Base-by-base conservation (phyloP, 83 land plant genomes). In the Picea engelmannii region DNA sequence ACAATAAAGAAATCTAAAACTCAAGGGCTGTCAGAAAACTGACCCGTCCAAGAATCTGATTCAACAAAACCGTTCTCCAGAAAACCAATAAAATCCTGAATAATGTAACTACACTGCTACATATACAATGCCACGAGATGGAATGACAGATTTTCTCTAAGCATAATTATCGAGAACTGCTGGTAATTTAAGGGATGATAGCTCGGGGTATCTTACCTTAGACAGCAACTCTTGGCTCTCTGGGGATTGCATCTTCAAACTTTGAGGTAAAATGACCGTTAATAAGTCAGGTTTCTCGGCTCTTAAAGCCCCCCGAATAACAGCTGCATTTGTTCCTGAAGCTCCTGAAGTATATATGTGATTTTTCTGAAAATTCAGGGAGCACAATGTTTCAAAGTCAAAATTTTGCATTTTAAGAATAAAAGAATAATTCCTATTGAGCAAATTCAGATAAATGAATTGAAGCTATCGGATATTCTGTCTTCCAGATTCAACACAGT, bases 321-420 rank as follows among this genome's bases (percentile, higher is more conserved):
- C 99, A 80, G 99, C 99, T 66, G 99, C 99, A 91, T 96, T 96
- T 24, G 99, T 96, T 40, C 99, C 99, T 42, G 99, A 92, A 40
- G 99, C 99, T 83, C 99, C 99, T 61, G 99, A 96, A 13, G 99
- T 96, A 78, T 76, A 96, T 18, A 96, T 95, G 81, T 96, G 99
- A 74, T 96, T 96, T 85, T 96, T 96, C 99, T 96, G 93, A 27
- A 82, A 47, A 73, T 73, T 73, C 55, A 21, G 76, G 55, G 23
- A 21, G 76, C 55, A 73, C 44, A 52, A 3, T 44, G 25, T 73
- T 73, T 47, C n/a, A 73, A 77, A 81, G 62, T 82, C 49, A 76
- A 18, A 66, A 35, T 4, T 47, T 16, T n/a, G 6, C 20, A 79
- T 52, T 76, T 31, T 38, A 5, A 38, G 74, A 38, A 44, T n/a